Base-by-base conservation (phyloP, 345 rosid genomes). In the Euphorbia pulcherrima region DNA sequence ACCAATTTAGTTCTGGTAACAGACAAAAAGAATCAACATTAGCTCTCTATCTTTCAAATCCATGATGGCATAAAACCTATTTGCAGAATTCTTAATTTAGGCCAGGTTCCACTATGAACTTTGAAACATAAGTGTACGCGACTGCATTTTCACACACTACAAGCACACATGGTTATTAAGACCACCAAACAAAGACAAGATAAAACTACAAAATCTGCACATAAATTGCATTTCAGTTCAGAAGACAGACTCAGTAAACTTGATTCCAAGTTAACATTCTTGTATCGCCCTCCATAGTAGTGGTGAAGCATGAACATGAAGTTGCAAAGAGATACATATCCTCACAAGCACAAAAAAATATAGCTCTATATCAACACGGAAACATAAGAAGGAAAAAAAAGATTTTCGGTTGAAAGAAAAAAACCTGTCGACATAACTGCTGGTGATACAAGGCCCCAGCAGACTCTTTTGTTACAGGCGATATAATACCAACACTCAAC, bases 401-500 rank as follows among this genome's bases (percentile, higher is more conserved):
- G 55, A 62, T 35, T 27, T 11, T 14, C 33, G 62, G 40, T 14
- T 33, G 57, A 65, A 64, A 65, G 63, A 69, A 40, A 53, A 61
- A 71, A 78, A 94, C 99, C 99, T 89, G 99, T 71, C 96, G 92
- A 5, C 97, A 85, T 74, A 89, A 70, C 66, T 91, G 96, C 76
- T 91, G 97, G 70, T 91, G 95, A 70, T 94, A 91, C 75, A 91
- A 74, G 11, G 97, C 99, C 41, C 97, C 97, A 0, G 99, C 99
- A 66, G 97, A 86, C 70, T 91, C 99, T 69, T 89, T 86, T 44
- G 99, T 94, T 53, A 91, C 99, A 0, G 97, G 99, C 27, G 99
- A 91, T 75, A 89, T 78, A 77, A 91, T 91, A 81, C 99, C 99
- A 77, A 91, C 90, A 66, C 99, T 94, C 83, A 91, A 73, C 84